Conservation (phyloP, 768 basidiomycete genomes). For the Mycena latifolia region DNA sequence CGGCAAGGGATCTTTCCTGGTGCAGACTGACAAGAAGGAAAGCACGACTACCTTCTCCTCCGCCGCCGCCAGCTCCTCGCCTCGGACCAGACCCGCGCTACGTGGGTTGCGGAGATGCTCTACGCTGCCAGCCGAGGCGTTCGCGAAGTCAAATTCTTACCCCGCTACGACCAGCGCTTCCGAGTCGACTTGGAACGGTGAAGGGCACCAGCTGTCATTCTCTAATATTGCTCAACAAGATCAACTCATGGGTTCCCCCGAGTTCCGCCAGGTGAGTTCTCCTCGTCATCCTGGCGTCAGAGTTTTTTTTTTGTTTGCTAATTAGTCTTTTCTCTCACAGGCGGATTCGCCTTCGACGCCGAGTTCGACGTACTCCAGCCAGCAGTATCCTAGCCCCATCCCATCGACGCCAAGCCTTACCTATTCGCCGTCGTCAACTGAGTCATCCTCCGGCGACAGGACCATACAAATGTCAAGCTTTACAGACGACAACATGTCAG, state of each 20-base stretch:
- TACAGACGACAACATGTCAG: slow-evolving; percentile 55
- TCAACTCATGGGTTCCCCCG: slow-evolving; percentile 31
- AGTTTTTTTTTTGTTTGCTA: slow-evolving; percentile 1
- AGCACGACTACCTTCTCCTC: background rate
- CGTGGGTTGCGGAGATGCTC: slow-evolving; percentile 53
- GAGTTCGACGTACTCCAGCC: slow-evolving; percentile 28
- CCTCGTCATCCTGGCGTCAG: background rate
- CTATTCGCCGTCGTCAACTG: slow-evolving; percentile 72
- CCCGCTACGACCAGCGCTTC: slow-evolving; percentile 7
- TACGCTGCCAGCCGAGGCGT: slow-evolving; percentile 56
- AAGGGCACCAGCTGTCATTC: slow-evolving; percentile 32
- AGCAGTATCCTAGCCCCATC: slow-evolving; percentile 49
- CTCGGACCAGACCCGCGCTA: slow-evolving; percentile 23
- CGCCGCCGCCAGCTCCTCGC: slow-evolving; percentile 21
- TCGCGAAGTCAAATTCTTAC: slow-evolving; percentile 20
- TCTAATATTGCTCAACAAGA: slow-evolving; percentile 34
- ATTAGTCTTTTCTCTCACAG: background rate
- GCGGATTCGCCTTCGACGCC: slow-evolving; percentile 23
- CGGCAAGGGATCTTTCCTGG: slow-evolving; percentile 44
- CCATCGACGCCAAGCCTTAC: slow-evolving; percentile 70
- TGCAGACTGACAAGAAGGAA: slow-evolving; percentile 32
- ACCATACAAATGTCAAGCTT: slow-evolving; percentile 70
- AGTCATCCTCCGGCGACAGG: slow-evolving; percentile 65
- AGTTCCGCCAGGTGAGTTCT: slow-evolving; percentile 19
- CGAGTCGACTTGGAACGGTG: slow-evolving; percentile 21